phyloP scores from a whole-genome alignment of 176 grass and related monocot species.

The Raddia guianensis region DNA sequence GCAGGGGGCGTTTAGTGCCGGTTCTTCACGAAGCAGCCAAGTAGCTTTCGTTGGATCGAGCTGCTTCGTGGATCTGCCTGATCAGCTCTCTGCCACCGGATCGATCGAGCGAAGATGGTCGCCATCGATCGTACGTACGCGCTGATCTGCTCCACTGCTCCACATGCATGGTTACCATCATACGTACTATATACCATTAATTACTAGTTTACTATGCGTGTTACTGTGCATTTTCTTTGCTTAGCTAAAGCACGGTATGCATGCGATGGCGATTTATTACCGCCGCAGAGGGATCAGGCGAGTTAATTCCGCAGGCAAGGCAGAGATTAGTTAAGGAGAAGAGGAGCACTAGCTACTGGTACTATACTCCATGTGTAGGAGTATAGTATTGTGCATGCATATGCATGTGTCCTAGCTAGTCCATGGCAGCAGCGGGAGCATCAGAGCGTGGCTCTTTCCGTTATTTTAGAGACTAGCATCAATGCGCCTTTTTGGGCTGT shows the following conservation, averaged over 20 bases:
- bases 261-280: neutral
- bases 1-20: conserved; percentile 19
- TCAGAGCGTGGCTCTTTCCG: neutral
- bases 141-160: neutral
- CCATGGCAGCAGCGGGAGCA: neutral
- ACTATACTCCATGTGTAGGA: too few relatives aligned
- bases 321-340: neutral
- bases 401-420: neutral
- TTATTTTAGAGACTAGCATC: conserved; percentile 12
- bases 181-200: too few relatives aligned
- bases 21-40: neutral
- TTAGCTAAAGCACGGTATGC: neutral
- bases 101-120: conserved; percentile 7
- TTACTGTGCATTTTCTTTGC: neutral
- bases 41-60: neutral
- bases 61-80: neutral
- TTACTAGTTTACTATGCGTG: too few relatives aligned
- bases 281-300: neutral
- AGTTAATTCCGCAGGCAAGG: neutral
- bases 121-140: neutral
- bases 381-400: too few relatives aligned
- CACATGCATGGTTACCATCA: too few relatives aligned
- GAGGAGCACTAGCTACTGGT: too few relatives aligned
- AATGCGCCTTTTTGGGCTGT: conserved; percentile 20
- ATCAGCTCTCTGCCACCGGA: conserved; percentile 15